Base-by-base conservation (phyloP, 805 yeast species). In the Teunomyces kruisii region DNA sequence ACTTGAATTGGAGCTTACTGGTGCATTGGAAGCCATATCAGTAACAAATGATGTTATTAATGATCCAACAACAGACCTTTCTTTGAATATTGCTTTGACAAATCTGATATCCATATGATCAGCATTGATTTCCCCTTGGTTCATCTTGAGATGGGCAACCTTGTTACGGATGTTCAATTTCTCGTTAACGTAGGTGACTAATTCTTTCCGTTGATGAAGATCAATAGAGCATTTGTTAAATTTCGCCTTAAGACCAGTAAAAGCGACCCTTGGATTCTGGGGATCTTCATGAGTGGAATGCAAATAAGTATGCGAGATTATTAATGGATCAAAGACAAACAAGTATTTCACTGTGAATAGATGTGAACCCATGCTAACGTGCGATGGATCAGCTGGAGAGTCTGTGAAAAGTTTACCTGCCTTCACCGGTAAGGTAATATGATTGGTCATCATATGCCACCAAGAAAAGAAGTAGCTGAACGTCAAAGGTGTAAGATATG, bases 61-160 rank as follows among this genome's bases (percentile, higher is more conserved):
- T 26, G 57, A 51, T 1, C 68, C 69, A 28, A 53, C 51, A 30
- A 68, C 44, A 3, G 83, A 72, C 6, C 70, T 63, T 46, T 84
- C 88, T 39, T 77, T 74, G 62, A 88, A 85, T 4, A 72, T 64
- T 0, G 92, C 89, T 24, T 78, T 73, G 2, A 89, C 53, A 5
- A 84, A 74, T 40, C 96, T 65, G 9, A 88, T 61, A 58, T 89
- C 96, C 5, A 88, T 83, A 14, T 76, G 76, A 10, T 75, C 71
- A 46, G 86, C 78, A 53, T 84, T 87, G 17, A 89, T 75, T 57
- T 86, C 89, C 4, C 88, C 92, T 39, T 75, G 66, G 49, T 83
- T 78, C 72, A 84, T 73, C 50, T 76, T 78, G 64, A 87, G 74
- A 45, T 78, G 78, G 62, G 79, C 67, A 2, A 68, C 60, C 45